Percentiles rank a stretch among this genome's conserved stretches.
phyloP scores from a whole-genome alignment of 1,284 basidiomycete species.

The Ustilago tritici region DNA sequence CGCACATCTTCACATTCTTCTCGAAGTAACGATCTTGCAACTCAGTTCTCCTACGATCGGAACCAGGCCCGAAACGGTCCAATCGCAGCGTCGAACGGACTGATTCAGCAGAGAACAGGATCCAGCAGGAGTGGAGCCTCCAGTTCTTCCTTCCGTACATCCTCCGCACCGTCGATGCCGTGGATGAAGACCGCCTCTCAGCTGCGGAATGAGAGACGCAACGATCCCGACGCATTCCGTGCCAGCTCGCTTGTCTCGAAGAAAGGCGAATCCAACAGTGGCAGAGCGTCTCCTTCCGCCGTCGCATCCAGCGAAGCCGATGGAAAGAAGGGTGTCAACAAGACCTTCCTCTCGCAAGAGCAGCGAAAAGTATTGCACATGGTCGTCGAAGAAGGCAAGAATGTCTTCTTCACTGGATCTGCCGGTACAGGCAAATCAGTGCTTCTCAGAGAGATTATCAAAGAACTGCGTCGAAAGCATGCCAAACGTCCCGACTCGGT shows the following conservation, averaged over 20 bases:
- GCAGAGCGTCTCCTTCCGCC: constrained; percentile 15
- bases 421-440: constrained; percentile 95
- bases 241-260: constrained; percentile 30
- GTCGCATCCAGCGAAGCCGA: background rate
- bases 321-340: constrained; percentile 42
- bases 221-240: constrained; percentile 33
- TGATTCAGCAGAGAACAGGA: constrained; percentile 1
- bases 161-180: constrained; percentile 29
- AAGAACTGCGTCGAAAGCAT: constrained; percentile 74
- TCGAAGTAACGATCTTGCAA: constrained; percentile 23
- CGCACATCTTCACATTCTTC: constrained; percentile 17
- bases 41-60: constrained; percentile 33
- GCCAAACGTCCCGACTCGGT: constrained; percentile 74
- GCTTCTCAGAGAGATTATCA: constrained; percentile 88
- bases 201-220: constrained; percentile 32
- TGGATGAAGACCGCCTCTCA: constrained; percentile 49
- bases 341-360: constrained; percentile 60
- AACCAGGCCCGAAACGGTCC: constrained; percentile 7
- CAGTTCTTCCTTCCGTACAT: constrained; percentile 15
- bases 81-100: background rate
- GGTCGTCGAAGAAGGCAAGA: constrained; percentile 72
- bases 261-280: constrained; percentile 2
- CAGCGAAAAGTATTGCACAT: constrained; percentile 63
- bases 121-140: constrained; percentile 9
- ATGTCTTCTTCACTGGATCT: constrained; percentile 96